These are phyloP conservation scores for Cryphonectria japonica DNA, from an alignment of 2,329 filamentous ascomycete species.

Conservation along the genomic window DNA sequence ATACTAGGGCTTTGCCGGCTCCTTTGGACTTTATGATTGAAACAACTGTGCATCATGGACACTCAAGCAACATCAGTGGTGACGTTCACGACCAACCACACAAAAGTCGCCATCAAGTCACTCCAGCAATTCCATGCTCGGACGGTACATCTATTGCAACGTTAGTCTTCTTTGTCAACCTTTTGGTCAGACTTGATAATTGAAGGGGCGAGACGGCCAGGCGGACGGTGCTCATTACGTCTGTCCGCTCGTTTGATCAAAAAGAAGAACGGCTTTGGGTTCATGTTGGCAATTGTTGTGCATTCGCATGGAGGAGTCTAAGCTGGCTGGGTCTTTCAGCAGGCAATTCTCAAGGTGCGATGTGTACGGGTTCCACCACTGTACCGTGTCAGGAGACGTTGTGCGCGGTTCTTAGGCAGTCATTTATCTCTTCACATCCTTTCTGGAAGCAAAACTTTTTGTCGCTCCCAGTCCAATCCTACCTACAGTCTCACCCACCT, in stretches of 20 bases:
- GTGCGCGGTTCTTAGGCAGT: not conserved
- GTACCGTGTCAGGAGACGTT: not conserved
- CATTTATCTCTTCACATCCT: not conserved
- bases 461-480: not conserved
- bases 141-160: not conserved
- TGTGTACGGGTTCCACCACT: not conserved
- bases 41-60: not conserved
- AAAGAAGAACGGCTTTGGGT: not conserved
- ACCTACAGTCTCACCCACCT: slow-evolving; percentile 3
- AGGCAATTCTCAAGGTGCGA: not conserved
- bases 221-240: not conserved
- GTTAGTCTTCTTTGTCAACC: not conserved
- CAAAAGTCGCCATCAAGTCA: not conserved
- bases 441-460: not conserved
- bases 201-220: not conserved
- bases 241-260: not conserved
- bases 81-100: not conserved
- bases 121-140: not conserved
- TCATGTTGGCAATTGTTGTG: not conserved
- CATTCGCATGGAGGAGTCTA: not conserved
- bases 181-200: not conserved
- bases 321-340: not conserved
- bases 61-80: not conserved
- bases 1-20: slow-evolving; percentile 52
- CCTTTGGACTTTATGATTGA: slow-evolving; percentile 20